A percentile compares a stretch with the other conserved stretches of the same genome.
These are phyloP conservation scores for Pleurotus giganteus DNA, from an alignment of 768 basidiomycete genomes.

Conservation along the genomic window DNA sequence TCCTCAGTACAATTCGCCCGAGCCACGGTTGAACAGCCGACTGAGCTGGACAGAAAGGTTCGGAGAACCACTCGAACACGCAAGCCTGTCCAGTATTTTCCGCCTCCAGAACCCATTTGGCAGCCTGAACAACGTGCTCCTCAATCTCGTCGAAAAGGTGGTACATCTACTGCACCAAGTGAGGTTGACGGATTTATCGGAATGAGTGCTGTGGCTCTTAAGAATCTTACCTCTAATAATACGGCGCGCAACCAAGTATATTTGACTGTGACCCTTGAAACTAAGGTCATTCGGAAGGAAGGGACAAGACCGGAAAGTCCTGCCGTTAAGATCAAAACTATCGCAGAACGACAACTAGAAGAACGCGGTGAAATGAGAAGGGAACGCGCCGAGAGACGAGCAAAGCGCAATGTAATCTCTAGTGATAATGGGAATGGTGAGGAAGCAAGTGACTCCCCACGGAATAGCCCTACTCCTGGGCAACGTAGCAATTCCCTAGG, in stretches of 20 bases:
- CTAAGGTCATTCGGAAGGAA: constrained; percentile 65
- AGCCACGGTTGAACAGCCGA: not conserved
- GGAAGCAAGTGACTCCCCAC: not conserved
- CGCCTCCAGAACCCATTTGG: constrained; percentile 37
- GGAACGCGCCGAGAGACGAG: constrained; percentile 60
- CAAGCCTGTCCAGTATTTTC: constrained; percentile 33
- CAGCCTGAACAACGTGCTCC: constrained; percentile 23
- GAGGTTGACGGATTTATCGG: constrained; percentile 50
- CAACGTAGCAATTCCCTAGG: constrained; percentile 25
- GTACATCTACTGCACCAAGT: constrained; percentile 24
- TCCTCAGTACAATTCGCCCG: too few species aligned
- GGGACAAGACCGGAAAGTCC: constrained; percentile 79
- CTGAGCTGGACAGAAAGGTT: constrained; percentile 13
- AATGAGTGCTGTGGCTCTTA: constrained; percentile 68
- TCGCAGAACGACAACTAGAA: constrained; percentile 65
- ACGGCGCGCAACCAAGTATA: constrained; percentile 73
- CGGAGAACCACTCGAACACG: constrained; percentile 55
- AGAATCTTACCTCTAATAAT: constrained; percentile 68
- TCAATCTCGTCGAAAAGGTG: constrained; percentile 43
- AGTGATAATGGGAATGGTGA: constrained; percentile 30
- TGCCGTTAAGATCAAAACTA: constrained; percentile 67
- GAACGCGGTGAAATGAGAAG: constrained; percentile 51
- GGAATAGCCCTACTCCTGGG: constrained; percentile 8
- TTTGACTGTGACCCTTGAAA: constrained; percentile 57
- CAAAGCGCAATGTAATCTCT: constrained; percentile 39